phyloP scores from a whole-genome alignment of 192 early-diverging fungal genomes.

The Podila minutissima region DNA sequence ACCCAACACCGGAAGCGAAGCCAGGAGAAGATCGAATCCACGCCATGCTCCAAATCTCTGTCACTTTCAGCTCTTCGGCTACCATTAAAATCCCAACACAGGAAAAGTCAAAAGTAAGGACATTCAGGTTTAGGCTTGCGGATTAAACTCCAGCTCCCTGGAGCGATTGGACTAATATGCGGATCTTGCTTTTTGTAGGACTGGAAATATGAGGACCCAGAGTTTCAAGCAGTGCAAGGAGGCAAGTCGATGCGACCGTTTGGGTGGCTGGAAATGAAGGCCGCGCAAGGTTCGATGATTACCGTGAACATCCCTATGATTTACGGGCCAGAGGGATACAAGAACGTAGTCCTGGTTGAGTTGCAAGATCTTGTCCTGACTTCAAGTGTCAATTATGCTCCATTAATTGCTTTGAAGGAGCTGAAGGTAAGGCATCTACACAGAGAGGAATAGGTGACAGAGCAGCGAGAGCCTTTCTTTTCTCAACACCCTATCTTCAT shows the following conservation, averaged over 20 bases:
- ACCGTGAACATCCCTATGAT: conserved; percentile 70
- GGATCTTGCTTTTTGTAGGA: conserved; percentile 53
- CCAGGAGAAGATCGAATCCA: conserved; percentile 68
- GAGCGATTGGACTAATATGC: background rate
- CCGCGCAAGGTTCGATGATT: conserved; percentile 57
- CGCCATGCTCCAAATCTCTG: conserved; percentile 62
- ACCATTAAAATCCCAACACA: conserved; percentile 71
- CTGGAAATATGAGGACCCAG: conserved; percentile 64
- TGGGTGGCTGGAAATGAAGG: conserved; percentile 79
- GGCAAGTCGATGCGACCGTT: conserved; percentile 61
- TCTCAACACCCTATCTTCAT: background rate
- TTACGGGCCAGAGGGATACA: conserved; percentile 61
- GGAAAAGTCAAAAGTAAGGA: conserved; percentile 74
- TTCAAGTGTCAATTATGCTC: conserved; percentile 77
- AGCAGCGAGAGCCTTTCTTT: background rate
- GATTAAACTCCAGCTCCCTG: no score
- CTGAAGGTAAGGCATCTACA: conserved; percentile 57
- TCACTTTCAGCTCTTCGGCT: conserved; percentile 70
- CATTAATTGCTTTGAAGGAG: conserved; percentile 58
- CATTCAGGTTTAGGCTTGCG: no score
- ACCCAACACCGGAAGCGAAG: conserved; percentile 54
- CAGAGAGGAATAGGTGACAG: no score
- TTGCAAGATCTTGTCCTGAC: conserved; percentile 59
- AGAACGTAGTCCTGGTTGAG: conserved; percentile 57
- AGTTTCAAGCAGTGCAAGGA: conserved; percentile 32